Evolutionary conservation across 1,284 basidiomycete genomes (phyloP), one percentile per base, ranked within the genome.

Genomic region (Nidula niveotomentosa): DNA sequence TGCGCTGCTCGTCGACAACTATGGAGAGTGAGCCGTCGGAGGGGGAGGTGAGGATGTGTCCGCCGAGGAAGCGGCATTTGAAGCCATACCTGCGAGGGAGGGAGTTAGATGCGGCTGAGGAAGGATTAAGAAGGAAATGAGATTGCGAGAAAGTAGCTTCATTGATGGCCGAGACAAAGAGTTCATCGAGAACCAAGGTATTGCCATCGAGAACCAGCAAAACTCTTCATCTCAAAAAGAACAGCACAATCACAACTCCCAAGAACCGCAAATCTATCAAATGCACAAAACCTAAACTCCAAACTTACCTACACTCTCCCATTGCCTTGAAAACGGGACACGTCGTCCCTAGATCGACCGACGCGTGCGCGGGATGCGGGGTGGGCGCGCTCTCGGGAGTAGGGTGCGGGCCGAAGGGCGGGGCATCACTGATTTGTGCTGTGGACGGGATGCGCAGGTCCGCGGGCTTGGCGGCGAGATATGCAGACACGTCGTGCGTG

Each of bases 41-140:
- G 30, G 74, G 72, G 30, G 30, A 30, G 47, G 69, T 66, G 23
- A 65, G 70, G 6, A 85, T 67, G 65, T 98, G 96, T 0, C 83
- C 87, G 9, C 90, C 89, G 3, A 97, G 81, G 73, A 92, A 97
- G 1, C 96, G 86, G 68, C 96, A 99, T 69, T 93, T 92, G 74
- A 93, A 89, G 4, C 94, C 96, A 59, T 85, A 85, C 51, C 87
- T 77, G 45, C 15, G 45, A 48, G 18, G 53, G 23, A 23, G 30
- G 30, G 30, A 30, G 30, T 30, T 30, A 30, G 30, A 30, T 6
- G 30, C 3, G 30, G 30, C 3, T 23, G 23, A 5, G 30, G 30
- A 30, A 6, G 30, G 30, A 23, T 23, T 23, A 30, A 30, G 30
- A 30, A 30, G 5, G 30, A 4, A 30, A 30, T 4, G 5, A 30